Base-by-base conservation (phyloP, 768 basidiomycete genomes). In the Lyophyllum atratum region DNA sequence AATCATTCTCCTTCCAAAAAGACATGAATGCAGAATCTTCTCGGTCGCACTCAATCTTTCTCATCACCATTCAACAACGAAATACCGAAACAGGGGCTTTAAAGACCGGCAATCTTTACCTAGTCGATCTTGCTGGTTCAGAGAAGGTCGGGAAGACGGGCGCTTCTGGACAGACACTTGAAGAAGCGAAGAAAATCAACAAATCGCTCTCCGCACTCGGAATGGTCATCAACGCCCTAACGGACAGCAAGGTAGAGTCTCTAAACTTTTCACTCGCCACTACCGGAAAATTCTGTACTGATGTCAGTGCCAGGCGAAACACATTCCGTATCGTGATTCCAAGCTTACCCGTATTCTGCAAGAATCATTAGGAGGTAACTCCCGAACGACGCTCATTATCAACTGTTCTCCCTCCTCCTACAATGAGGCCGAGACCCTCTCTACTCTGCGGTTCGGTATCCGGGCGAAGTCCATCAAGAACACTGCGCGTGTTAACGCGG, bases 381-480 rank as follows among this genome's bases (percentile, higher is more conserved):
- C 93, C 17, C 85, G 93, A 31, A 93, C 92, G 33, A 99, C 97
- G 0, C 85, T 98, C n/a, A 95, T 99, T 66, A 99, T 99, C 75
- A 99, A 98, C 74, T 98, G 97, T 69, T 99, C 97, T 17, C 97
- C 97, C 17, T 95, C 94, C 1, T 87, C 92, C 0, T 99, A 95
- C 77, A 99, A 99, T 68, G 97, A 98, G 71, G 80, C 92, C 2
- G 97, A 99, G 73, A 99, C 97, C 0, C 80, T 99, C 31, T 91
- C 90, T 2, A 99, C 97, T 3, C 85, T 99, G n/a, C 90, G 97
- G 24, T 99, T 99, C 72, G 97, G 97, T 80, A 98, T 98, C 70
- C 93, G 97, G 62, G 96, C 97, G n/a, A 99, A 99, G 75, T 92
- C 93, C n/a, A 99, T 99, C 85, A 98, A 98, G 92, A 99, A 99